phyloP scores from a whole-genome alignment of 345 rosid genomes.

The Raphanus sativus region DNA sequence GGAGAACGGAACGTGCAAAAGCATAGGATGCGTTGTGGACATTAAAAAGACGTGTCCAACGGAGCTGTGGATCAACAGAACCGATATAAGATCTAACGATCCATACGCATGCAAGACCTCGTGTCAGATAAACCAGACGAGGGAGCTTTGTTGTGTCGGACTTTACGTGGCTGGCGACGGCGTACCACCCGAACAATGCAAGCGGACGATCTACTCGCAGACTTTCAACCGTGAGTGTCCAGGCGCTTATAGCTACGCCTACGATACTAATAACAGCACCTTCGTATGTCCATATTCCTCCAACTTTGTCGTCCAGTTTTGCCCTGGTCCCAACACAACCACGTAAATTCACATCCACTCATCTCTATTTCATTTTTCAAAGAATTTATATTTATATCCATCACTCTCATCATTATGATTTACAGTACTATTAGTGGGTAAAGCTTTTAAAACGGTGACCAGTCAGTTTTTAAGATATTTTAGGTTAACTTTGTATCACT shows the following conservation, averaged over 20 bases:
- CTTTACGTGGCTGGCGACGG: neutral
- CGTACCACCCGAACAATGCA: slow-evolving; percentile 38
- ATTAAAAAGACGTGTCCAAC: slow-evolving; percentile 51
- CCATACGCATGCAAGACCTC: slow-evolving; percentile 54
- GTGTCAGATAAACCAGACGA: slow-evolving; percentile 44
- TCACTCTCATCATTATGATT: neutral
- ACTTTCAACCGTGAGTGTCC: slow-evolving; percentile 55
- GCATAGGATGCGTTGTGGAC: slow-evolving; percentile 37
- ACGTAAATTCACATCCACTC: slow-evolving; percentile 2
- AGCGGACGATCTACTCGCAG: slow-evolving; percentile 47
- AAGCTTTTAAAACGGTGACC: neutral
- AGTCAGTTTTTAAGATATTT: neutral
- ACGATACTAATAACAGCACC: slow-evolving; percentile 48
- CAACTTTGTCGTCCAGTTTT: slow-evolving; percentile 40
- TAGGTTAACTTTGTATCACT: neutral
- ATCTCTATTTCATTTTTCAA: neutral
- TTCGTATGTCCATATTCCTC: slow-evolving; percentile 43
- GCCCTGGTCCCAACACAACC: slow-evolving; percentile 1
- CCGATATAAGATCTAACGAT: slow-evolving; percentile 8
- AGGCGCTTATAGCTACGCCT: slow-evolving; percentile 68
- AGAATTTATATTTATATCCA: neutral
- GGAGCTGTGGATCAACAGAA: slow-evolving; percentile 37
- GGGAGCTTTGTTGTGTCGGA: slow-evolving; percentile 65
- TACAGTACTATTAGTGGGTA: neutral
- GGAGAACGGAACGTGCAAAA: slow-evolving; percentile 6